Conservation (phyloP, 345 rosid genomes). For the thale cress (Arabidopsis thaliana) region TAIR10.1 NC_003071.7:14245001-14245500, state of each 20-base stretch:
- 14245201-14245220: conserved; percentile 94
- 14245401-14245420: conserved; percentile 90
- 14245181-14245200: conserved; percentile 93
- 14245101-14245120: not conserved
- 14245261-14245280: conserved; percentile 62
- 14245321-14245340: not conserved
- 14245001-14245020: conserved; percentile 36
- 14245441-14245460: not conserved
- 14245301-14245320: not conserved
- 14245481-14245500: not conserved
- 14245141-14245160: conserved; percentile 56
- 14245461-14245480: not conserved
- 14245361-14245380: conserved; percentile 56
- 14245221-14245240: conserved; percentile 63
- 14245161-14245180: conserved; percentile 37
- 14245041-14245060: conserved; percentile 9
- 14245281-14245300: conserved; percentile 41
- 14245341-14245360: not conserved
- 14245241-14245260: conserved; percentile 76
- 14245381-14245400: conserved; percentile 67
- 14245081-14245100: not conserved
- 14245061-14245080: not conserved
- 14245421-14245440: conserved; percentile 53
- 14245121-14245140: conserved; percentile 44
- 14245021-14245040: conserved; percentile 17